Evolutionary conservation across 192 early-diverging fungal species (phyloP).

Genomic region (Backusella luteola): DNA sequence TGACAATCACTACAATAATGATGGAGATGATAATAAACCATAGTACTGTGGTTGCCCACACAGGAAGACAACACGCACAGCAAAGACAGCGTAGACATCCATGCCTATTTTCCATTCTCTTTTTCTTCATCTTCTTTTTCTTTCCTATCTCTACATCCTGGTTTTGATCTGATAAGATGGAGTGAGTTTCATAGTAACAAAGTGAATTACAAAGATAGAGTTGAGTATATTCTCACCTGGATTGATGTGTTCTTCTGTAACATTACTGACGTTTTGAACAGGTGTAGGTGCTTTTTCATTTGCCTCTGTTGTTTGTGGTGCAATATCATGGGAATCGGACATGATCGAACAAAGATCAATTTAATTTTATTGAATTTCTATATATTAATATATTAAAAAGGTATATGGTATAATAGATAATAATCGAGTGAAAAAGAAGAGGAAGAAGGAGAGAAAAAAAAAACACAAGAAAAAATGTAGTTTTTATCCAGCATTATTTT

Average conservation of each 20-base stretch:
- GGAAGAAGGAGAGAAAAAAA: neutral
- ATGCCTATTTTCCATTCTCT: conserved; percentile 19
- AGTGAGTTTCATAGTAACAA: too few species aligned
- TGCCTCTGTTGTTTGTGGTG: neutral
- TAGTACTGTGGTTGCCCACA: conserved; percentile 23
- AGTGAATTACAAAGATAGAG: neutral
- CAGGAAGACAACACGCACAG: conserved; percentile 36
- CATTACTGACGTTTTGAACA: neutral
- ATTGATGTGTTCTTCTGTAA: neutral
- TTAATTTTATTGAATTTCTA: neutral
- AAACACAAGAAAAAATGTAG: neutral
- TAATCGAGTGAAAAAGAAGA: neutral
- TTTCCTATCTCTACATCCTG: neutral
- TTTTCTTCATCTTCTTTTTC: conserved; percentile 1
- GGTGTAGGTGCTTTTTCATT: neutral
- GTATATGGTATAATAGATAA: neutral
- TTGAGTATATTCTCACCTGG: neutral
- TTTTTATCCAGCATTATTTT: too few species aligned
- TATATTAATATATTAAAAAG: too few species aligned
- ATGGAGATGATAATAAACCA: conserved; percentile 31
- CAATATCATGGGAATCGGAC: neutral
- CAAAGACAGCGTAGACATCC: conserved; percentile 27
- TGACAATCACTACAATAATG: conserved; percentile 41
- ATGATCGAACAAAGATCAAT: neutral
- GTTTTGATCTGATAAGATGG: neutral